These are phyloP conservation scores for Rhizopogon vinicolor DNA, from an alignment of 768 basidiomycete species.

Conservation along the genomic window DNA sequence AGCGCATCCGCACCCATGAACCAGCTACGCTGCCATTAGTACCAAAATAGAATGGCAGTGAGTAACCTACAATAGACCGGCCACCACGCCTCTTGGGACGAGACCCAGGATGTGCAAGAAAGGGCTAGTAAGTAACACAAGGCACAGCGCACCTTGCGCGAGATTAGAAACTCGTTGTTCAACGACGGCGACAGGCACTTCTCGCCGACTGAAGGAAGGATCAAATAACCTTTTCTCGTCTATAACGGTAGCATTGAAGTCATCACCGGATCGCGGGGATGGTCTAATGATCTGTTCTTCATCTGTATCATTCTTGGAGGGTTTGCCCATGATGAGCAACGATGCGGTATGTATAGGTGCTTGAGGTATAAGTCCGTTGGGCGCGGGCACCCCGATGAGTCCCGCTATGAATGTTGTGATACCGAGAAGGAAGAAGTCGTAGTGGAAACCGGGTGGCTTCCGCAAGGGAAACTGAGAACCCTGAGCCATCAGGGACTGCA, in stretches of 20 bases:
- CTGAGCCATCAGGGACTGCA: conserved; percentile 87
- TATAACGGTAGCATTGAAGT: conserved; percentile 3
- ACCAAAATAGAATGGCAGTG: background rate
- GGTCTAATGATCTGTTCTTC: conserved; percentile 23
- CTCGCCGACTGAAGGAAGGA: conserved; percentile 22
- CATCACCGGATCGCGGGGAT: conserved; percentile 5
- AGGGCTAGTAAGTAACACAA: conserved; percentile 77
- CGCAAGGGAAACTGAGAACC: conserved; percentile 82
- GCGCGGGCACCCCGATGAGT: conserved; percentile 81
- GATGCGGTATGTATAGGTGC: conserved; percentile 93
- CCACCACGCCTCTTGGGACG: conserved; percentile 80
- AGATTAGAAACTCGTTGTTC: conserved; percentile 94
- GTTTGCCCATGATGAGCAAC: conserved; percentile 61
- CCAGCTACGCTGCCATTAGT: conserved; percentile 48
- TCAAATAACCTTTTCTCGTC: conserved; percentile 21
- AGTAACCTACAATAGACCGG: conserved; percentile 75
- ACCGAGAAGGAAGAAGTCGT: conserved; percentile 89
- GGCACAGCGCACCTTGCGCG: conserved; percentile 72
- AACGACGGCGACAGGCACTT: conserved; percentile 70
- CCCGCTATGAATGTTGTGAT: conserved; percentile 87
- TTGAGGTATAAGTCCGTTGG: conserved; percentile 80
- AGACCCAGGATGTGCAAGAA: conserved; percentile 70
- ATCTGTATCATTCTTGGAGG: conserved; percentile 33
- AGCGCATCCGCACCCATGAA: conserved; percentile 89
- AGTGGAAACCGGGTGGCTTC: conserved; percentile 88